Evolutionary conservation across 2,329 filamentous ascomycete genomes (phyloP).

Genomic region (Biscogniauxia marginata): DNA sequence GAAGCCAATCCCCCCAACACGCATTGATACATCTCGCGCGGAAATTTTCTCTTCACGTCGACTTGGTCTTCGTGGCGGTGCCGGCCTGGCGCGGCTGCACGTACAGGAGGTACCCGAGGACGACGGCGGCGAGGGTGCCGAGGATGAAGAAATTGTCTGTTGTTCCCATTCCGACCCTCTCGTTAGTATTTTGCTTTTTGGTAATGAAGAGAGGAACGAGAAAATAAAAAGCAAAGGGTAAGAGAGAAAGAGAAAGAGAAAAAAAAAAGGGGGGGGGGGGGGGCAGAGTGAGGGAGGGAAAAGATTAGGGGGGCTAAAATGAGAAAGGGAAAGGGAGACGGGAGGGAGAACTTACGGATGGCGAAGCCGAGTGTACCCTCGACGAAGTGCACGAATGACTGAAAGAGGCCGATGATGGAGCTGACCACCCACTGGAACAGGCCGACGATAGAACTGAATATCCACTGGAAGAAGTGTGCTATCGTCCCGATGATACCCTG

Average conservation of each 20-base stretch:
- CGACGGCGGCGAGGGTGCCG: constrained; percentile 29
- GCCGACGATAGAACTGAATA: constrained; percentile 19
- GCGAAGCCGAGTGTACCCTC: constrained; percentile 34
- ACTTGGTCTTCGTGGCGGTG: constrained; percentile 28
- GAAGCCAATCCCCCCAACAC: too few species aligned
- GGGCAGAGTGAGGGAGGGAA: background rate
- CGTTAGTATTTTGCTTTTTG: background rate
- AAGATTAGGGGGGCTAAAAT: background rate
- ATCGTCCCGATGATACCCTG: constrained; percentile 25
- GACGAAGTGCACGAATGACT: constrained; percentile 25
- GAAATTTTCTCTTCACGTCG: too few species aligned
- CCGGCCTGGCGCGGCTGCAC: constrained; percentile 30
- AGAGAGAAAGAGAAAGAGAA: too few species aligned
- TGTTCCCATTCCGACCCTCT: background rate
- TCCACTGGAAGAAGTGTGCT: constrained; percentile 20
- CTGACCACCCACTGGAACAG: constrained; percentile 25
- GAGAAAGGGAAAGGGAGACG: background rate
- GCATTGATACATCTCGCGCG: too few species aligned
- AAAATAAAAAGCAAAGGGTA: too few species aligned
- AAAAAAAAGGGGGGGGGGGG: too few species aligned
- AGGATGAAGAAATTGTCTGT: constrained; percentile 35
- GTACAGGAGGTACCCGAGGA: constrained; percentile 31
- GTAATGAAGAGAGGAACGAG: too few species aligned
- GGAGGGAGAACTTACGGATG: constrained; percentile 25
- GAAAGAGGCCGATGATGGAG: constrained; percentile 22